Evolutionary conservation across 768 basidiomycete species (phyloP).

Genomic region (Dioszegia hungarica): DNA sequence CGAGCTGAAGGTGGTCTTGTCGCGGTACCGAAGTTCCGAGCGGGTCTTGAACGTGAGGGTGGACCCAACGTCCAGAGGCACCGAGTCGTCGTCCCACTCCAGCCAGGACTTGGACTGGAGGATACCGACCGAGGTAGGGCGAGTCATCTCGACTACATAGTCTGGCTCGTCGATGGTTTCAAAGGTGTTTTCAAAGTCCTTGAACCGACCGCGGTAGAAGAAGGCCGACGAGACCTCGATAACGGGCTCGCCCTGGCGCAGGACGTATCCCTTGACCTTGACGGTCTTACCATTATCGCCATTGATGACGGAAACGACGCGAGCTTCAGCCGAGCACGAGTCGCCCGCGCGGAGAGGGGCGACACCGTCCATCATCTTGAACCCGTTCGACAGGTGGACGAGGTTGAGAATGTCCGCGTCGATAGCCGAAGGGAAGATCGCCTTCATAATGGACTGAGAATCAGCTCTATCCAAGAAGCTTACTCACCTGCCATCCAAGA

Average conservation of each 20-base stretch:
- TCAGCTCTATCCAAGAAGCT: constrained; percentile 12
- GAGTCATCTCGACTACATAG: constrained; percentile 69
- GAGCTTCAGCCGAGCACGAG: constrained; percentile 80
- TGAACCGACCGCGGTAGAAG: constrained; percentile 92
- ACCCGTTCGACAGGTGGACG: constrained; percentile 95
- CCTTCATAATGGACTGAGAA: constrained; percentile 90
- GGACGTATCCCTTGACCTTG: constrained; percentile 57
- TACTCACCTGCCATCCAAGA: constrained; percentile 88
- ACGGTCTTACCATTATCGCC: constrained; percentile 89
- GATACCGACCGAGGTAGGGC: constrained; percentile 78
- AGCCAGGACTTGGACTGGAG: constrained; percentile 97
- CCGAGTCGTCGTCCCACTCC: constrained; percentile 79
- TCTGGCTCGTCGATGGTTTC: constrained; percentile 85
- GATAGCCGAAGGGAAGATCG: constrained; percentile 86
- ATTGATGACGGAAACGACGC: constrained; percentile 83
- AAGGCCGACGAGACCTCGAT: constrained; percentile 93
- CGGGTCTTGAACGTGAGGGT: constrained; percentile 83
- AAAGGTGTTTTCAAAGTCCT: constrained; percentile 93
- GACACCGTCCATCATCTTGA: constrained; percentile 77
- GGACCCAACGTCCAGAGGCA: constrained; percentile 72
- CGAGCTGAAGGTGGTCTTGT: constrained; percentile 74
- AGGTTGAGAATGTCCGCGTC: constrained; percentile 93
- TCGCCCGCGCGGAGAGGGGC: constrained; percentile 76
- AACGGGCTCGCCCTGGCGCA: constrained; percentile 69
- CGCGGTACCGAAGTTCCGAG: constrained; percentile 84